These are phyloP conservation scores for Leucosporidium creatinivorum DNA, from an alignment of 768 basidiomycete species.

Conservation along the genomic window DNA sequence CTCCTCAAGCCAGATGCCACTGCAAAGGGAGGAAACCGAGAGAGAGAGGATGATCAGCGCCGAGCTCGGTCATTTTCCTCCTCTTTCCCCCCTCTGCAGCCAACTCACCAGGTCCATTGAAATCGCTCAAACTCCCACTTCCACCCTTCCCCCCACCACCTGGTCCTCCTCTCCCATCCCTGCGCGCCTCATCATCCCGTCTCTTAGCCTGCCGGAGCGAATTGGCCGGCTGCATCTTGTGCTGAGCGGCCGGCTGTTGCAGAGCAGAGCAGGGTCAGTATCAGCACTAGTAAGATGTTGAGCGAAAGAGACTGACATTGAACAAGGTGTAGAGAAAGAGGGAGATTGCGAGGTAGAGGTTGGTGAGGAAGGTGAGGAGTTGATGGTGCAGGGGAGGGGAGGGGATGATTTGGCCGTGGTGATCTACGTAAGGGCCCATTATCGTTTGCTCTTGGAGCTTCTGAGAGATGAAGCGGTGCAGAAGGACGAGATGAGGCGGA, in stretches of 20 bases:
- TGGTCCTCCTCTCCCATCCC: not conserved
- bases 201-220: not conserved
- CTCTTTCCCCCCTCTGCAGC: not conserved
- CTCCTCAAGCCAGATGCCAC: not conserved
- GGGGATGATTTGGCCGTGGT: not conserved
- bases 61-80: not conserved
- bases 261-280: not conserved
- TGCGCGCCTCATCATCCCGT: no score
- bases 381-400: not conserved
- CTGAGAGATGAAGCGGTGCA: no score
- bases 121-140: not conserved
- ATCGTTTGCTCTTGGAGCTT: no score
- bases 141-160: not conserved
- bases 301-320: not conserved
- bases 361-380: not conserved
- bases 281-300: not conserved
- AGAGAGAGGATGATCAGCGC: not conserved
- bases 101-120: conserved; percentile 1
- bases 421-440: not conserved
- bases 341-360: conserved; percentile 2
- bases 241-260: not conserved
- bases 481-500: not conserved
- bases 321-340: conserved; percentile 17
- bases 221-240: not conserved
- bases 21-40: not conserved